Conservation (phyloP, 208 protist species). For the Leishmania guyanensis region DNA sequence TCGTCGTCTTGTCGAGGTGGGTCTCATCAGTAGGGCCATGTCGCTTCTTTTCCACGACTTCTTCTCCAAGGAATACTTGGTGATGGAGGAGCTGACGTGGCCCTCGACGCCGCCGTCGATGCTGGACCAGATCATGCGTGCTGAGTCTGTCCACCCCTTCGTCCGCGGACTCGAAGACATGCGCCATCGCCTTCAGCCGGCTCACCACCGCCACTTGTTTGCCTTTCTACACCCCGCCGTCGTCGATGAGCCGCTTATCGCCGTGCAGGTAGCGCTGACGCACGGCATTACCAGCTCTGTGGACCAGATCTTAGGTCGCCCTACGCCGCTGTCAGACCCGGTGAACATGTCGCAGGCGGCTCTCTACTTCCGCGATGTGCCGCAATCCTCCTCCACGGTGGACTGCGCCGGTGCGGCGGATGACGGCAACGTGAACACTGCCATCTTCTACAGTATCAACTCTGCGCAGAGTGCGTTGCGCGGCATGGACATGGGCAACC, state of each 20-base stretch:
- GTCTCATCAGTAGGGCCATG: slow-evolving; percentile 56
- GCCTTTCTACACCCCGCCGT: slow-evolving; percentile 83
- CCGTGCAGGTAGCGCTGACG: slow-evolving; percentile 83
- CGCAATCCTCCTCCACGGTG: neutral
- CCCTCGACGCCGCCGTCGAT: slow-evolving; percentile 61
- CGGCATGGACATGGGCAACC: slow-evolving; percentile 86
- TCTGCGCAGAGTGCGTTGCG: slow-evolving; percentile 71
- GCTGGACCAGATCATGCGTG: slow-evolving; percentile 76
- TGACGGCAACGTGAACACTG: slow-evolving; percentile 66
- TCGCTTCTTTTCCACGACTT: slow-evolving; percentile 74
- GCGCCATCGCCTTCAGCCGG: slow-evolving; percentile 69
- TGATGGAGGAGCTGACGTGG: slow-evolving; percentile 91
- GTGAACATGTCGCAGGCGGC: slow-evolving; percentile 26
- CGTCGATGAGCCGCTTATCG: slow-evolving; percentile 82
- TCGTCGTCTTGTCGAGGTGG: slow-evolving; percentile 51
- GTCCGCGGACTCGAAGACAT: slow-evolving; percentile 57
- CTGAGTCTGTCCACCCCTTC: slow-evolving; percentile 82
- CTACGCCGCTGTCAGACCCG: slow-evolving; percentile 46
- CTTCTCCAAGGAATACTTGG: slow-evolving; percentile 77
- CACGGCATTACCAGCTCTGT: slow-evolving; percentile 61
- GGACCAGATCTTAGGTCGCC: slow-evolving; percentile 57
- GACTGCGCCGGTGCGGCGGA: neutral
- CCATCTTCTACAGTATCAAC: slow-evolving; percentile 92
- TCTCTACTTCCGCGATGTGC: slow-evolving; percentile 19
- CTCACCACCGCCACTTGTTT: slow-evolving; percentile 73